Evolutionary conservation across 495 filamentous ascomycete species (phyloP), one percentile per base, ranked within the genome.

Genomic region (Xylaria grammica): DNA sequence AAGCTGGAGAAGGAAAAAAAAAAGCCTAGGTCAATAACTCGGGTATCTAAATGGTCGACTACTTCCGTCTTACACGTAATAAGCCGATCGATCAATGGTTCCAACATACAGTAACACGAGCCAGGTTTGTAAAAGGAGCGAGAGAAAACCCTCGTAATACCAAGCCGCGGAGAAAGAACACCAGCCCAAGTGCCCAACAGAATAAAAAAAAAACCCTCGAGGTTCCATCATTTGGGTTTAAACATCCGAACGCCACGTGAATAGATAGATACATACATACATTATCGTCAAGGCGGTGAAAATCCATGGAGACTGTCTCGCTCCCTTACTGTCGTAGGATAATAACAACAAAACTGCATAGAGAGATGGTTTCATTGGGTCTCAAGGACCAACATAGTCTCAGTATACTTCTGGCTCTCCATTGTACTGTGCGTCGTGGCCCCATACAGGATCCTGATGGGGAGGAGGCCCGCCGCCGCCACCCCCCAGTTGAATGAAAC

Each of bases 401-500:
- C 40, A 63, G 19, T 55, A 63, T 9, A 55, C 40, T 32, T 62
- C 48, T 19, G 51, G 38, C 40, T 55, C 60, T 24, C 40, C 60
- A 29, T 38, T 38, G 20, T 54, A 38, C 1, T 20, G 32, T 20
- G 49, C 9, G 17, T 49, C 27, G 40, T 49, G 44, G 19, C 34
- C 51, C 60, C 60, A 63, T 5, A 32, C 60, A n/a, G 40, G 57
- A 40, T 50, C 19, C 3, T 11, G 60, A 36, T 38, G 38, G 0
- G 61, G 63, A 0, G 59, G 62, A 1, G 65, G 65, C 15, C 62
- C 62, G 2, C 66, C 68, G 13, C 64, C 51, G 20, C 40, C 34
- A 26, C 67, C 69, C 20, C 62, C 60, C 29, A 74, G 54, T 59
- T 74, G 71, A 48, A 74, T 72, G 46, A 74, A 74, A 40, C 71